phyloP scores from a whole-genome alignment of 768 basidiomycete species.

The Pleurotus citrinopileatus region DNA sequence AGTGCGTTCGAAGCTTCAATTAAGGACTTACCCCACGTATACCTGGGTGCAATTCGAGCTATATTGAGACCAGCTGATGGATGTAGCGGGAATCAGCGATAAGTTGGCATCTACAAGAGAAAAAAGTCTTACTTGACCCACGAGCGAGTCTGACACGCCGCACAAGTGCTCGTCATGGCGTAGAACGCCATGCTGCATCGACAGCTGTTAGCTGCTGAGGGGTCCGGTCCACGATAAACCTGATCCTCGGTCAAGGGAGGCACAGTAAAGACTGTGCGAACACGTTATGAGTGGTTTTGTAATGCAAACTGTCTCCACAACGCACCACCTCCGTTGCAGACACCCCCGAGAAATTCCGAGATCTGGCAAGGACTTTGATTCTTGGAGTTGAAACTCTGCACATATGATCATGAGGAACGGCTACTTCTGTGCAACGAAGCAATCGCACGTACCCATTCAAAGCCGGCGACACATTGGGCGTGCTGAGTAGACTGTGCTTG shows the following conservation, averaged over 20 bases:
- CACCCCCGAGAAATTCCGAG: conserved; percentile 38
- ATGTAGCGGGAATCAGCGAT: neutral
- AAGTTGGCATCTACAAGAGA: neutral
- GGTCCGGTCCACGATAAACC: conserved; percentile 36
- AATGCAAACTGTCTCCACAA: conserved; percentile 6
- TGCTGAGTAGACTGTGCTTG: conserved; percentile 3
- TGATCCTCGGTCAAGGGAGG: conserved; percentile 23
- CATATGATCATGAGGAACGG: neutral
- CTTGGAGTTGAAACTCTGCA: conserved; percentile 40
- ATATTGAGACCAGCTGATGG: conserved; percentile 46
- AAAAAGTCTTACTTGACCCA: conserved; percentile 24
- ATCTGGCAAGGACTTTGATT: conserved; percentile 45
- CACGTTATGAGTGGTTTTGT: conserved; percentile 2
- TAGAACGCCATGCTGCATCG: conserved; percentile 52
- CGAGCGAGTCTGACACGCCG: conserved; percentile 39
- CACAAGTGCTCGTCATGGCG: conserved; percentile 50
- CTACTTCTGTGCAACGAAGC: neutral
- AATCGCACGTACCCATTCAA: conserved; percentile 6
- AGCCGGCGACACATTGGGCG: neutral
- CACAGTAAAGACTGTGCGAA: conserved; percentile 33
- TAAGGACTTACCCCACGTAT: conserved; percentile 27
- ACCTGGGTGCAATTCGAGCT: conserved; percentile 41
- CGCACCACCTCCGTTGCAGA: conserved; percentile 41
- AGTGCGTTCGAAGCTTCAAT: neutral
- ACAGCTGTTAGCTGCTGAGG: conserved; percentile 35